These are phyloP conservation scores for Eucalyptus cloeziana DNA, from an alignment of 345 rosid genomes.

Conservation along the genomic window DNA sequence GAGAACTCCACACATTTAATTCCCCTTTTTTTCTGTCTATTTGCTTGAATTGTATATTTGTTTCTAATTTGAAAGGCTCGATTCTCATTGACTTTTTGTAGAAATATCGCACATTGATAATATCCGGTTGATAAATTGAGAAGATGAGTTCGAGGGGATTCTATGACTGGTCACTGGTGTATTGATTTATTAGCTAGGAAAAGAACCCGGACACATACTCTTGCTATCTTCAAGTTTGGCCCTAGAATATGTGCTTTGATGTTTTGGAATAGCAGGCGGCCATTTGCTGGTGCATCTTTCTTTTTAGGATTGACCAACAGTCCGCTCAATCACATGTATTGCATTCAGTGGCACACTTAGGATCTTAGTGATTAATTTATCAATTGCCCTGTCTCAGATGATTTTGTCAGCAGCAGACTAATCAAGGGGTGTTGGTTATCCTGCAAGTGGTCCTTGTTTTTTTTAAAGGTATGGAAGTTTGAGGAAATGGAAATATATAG, in stretches of 20 bases:
- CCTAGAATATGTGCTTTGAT: not conserved
- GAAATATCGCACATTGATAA: too few relatives aligned
- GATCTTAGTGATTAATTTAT: not conserved
- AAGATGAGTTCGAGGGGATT: not conserved
- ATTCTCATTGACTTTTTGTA: not conserved
- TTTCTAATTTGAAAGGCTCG: too few relatives aligned
- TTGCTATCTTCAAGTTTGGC: not conserved
- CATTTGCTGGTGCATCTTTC: rapidly evolving
- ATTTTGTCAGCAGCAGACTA: not conserved
- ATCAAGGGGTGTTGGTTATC: not conserved
- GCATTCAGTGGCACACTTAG: rapidly evolving
- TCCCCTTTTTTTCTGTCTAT: not conserved
- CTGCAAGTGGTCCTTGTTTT: not conserved
- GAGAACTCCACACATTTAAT: not conserved
- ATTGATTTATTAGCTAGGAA: not conserved
- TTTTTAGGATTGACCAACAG: not conserved
- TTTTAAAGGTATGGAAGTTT: not conserved
- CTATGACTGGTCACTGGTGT: rapidly evolving
- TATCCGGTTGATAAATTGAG: rapidly evolving
- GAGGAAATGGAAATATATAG: not conserved
- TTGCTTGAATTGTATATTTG: not conserved
- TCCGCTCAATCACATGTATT: rapidly evolving
- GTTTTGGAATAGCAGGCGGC: not conserved
- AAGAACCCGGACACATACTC: not conserved
- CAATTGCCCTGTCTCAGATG: not conserved